Evolutionary conservation across 768 basidiomycete species (phyloP).

Genomic region (Serendipita indica): DNA sequence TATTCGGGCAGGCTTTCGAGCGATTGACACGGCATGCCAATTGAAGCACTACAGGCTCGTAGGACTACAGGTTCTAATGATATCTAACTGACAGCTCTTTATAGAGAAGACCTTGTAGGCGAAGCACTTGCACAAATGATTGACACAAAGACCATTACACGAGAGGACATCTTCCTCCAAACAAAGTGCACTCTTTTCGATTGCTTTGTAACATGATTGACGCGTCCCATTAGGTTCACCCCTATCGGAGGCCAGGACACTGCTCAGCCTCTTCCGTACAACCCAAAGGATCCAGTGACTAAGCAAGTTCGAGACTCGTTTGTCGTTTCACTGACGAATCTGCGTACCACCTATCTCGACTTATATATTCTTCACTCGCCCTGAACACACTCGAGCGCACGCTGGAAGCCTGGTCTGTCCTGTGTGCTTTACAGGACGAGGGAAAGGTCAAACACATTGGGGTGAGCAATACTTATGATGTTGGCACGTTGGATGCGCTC

Average conservation of each 20-base stretch:
- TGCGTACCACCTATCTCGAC: conserved; percentile 61
- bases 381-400: conserved; percentile 42
- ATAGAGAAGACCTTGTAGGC: conserved; percentile 68
- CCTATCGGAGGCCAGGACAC: conserved; percentile 57
- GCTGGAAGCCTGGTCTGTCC: conserved; percentile 50
- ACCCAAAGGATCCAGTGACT: conserved; percentile 34
- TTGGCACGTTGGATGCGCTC: conserved; percentile 37
- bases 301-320: conserved; percentile 53
- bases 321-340: conserved; percentile 46
- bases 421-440: conserved; percentile 46
- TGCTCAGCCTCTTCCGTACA: conserved; percentile 58
- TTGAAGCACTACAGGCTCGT: conserved; percentile 63
- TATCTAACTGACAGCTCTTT: conserved; percentile 10
- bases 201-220: background rate
- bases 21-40: conserved; percentile 66
- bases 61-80: conserved; percentile 14
- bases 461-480: conserved; percentile 65
- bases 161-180: conserved; percentile 62
- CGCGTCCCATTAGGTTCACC: conserved; percentile 61
- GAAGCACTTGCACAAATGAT: conserved; percentile 46
- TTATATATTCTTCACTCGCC: conserved; percentile 71
- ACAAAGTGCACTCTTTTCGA: conserved; percentile 41
- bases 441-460: conserved; percentile 54
- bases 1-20: conserved; percentile 60
- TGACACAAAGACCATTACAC: conserved; percentile 42